Base-by-base conservation (phyloP, 768 basidiomycete species). In the Grammothele lineata region DNA sequence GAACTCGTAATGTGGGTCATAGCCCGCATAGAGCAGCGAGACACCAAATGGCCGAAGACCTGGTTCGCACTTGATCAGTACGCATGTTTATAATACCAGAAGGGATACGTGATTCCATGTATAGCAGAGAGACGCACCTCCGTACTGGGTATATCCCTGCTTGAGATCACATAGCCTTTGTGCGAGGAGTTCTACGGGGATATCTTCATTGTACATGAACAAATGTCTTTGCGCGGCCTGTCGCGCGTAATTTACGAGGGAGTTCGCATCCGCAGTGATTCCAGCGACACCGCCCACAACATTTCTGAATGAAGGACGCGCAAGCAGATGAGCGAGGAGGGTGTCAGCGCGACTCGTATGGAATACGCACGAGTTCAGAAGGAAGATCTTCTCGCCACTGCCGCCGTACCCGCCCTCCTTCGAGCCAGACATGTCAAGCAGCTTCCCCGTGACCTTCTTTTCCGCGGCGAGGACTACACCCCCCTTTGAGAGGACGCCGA, bases 1-100 rank as follows among this genome's bases (percentile, higher is more conserved):
- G 78, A 98, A 96, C 47, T 83, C 71, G 68, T 97, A 92, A 65
- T 96, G 88, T 38, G 92, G 84, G 70, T 99, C 96, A 64, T 92
- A 93, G 38, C 96, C 96, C 9, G 95, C 93, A 56, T 98, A 98
- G 30, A 99, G 79, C 36, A 99, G 73, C 30, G 95, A 96, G 18
- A 98, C 96, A 58, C 96, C 96, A 67, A 97, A 99, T 15, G 96
- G 96, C 35, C 96, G 90, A 14, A 99, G 82, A 72, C 94, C 92
- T 89, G n/a, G 18, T n/a, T n/a, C n/a, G n/a, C n/a, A n/a, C n/a
- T n/a, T 4, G n/a, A 9, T 14, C n/a, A 10, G 45, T 34, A 22
- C 46, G 42, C 40, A 26, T 38, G 43, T 53, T 24, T 26, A 38
- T 36, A 43, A 45, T 43, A 50, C 3, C 27, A 27, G 11, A 26